Base-by-base conservation (phyloP, 768 basidiomycete genomes). In the Termitomyces sp. region DNA sequence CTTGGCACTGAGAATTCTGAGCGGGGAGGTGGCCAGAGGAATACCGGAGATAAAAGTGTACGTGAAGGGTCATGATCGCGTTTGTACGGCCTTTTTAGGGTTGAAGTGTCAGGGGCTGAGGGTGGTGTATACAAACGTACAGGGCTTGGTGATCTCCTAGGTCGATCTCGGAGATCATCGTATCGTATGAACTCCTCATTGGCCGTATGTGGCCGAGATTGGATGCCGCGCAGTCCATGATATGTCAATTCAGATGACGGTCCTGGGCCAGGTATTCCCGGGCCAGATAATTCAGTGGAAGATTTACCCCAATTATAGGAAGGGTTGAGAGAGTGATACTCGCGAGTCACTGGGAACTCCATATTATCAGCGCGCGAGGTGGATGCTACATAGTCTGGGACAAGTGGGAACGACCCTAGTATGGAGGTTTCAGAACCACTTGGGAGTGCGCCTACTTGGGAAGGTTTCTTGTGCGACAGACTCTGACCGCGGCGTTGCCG, bases 401-500 rank as follows among this genome's bases (percentile, higher is more conserved):
- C 19, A 34, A 58, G 12, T 12, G 48, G 57, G 50, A 61, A 64
- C 24, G 61, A 57, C 54, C 50, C 45, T 28, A 47, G 38, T 38
- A 66, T 58, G 41, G 71, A 61, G 38, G 71, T 60, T 48, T 73
- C 67, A 24, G 74, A 73, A 37, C 68, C 70, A 62, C 72, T 77
- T 41, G 80, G 77, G 61, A 83, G 88, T 17, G 84, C 76, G 30
- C 81, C 83, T 64, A 82, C 86, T 62, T 86, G 85, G 17, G 80
- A 80, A 4, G 81, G 80, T 42, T 75, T 80, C 56, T 73, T 71
- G 54, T 77, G 68, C 49, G 83, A 77, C 5, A 75, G 68, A 54
- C 79, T 77, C 56, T 85, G 83, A 57, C 76, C 79, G 51, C 83
- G 83, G 21, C 90, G 89, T 37, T 87, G 84, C 63, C 88, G 78